Conservation (phyloP, 2,329 filamentous ascomycete genomes). For the Dactylellina cionopaga region DNA sequence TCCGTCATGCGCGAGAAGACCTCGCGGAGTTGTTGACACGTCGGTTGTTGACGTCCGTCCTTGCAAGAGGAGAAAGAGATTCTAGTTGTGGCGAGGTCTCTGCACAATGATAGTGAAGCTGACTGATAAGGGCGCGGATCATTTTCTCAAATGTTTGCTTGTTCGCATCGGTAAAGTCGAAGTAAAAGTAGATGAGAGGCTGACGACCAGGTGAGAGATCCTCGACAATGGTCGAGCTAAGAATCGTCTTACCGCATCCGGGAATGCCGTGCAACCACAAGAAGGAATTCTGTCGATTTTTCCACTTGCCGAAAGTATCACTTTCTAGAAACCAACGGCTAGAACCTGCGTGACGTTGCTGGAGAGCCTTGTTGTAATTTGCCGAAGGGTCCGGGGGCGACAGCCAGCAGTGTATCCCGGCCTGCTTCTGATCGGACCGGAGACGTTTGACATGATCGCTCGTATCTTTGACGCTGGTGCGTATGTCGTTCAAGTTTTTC, state of each 20-base stretch:
- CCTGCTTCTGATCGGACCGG: background rate
- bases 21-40: constrained; percentile 54
- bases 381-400: constrained; percentile 2
- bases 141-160: constrained; percentile 60
- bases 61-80: constrained; percentile 56
- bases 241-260: constrained; percentile 63
- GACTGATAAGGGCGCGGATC: constrained; percentile 61
- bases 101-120: constrained; percentile 57
- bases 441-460: background rate
- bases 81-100: constrained; percentile 55
- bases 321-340: constrained; percentile 59
- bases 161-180: constrained; percentile 60
- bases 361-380: background rate
- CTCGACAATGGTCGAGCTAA: constrained; percentile 60
- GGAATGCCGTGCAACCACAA: constrained; percentile 62
- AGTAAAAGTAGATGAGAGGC: constrained; percentile 59
- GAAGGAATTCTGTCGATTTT: constrained; percentile 55
- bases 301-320: constrained; percentile 59
- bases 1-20: constrained; percentile 56
- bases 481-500: background rate
- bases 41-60: constrained; percentile 56
- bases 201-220: constrained; percentile 53
- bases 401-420: background rate
- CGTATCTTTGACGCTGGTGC: background rate
- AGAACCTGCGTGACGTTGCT: background rate